Percentiles rank a stretch among this genome's conserved stretches.
Conservation (phyloP, 805 yeast species). For the Yamadazyma insecticola region DNA sequence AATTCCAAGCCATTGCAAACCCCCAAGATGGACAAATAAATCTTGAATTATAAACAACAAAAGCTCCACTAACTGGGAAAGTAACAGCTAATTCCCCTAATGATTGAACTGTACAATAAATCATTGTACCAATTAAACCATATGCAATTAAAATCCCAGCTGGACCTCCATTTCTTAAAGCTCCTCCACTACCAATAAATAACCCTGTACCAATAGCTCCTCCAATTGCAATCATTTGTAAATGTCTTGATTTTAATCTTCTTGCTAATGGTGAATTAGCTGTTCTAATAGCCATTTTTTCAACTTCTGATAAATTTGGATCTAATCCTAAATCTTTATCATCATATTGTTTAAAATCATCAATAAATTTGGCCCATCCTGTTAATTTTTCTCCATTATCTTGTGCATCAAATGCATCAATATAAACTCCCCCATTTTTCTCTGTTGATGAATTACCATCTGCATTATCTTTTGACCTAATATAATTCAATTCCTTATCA, state of each 20-base stretch:
- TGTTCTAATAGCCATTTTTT: constrained; percentile 35
- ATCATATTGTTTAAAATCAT: constrained; percentile 30
- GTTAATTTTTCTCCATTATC: constrained; percentile 15
- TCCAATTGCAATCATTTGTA: constrained; percentile 69
- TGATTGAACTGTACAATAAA: constrained; percentile 51
- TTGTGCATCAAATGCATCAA: constrained; percentile 21
- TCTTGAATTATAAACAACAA: constrained; percentile 55
- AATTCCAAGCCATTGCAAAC: constrained; percentile 56
- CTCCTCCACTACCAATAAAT: constrained; percentile 68
- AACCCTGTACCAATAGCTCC: constrained; percentile 88
- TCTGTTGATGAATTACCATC: constrained; percentile 28
- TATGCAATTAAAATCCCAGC: constrained; percentile 62
- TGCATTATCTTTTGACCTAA: constrained; percentile 32
- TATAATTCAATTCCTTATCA: constrained; percentile 37
- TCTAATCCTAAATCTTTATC: constrained; percentile 39
- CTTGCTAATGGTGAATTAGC: constrained; percentile 49
- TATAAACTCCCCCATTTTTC: constrained; percentile 34
- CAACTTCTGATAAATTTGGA: constrained; percentile 19
- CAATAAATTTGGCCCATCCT: constrained; percentile 20
- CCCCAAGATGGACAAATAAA: constrained; percentile 63
- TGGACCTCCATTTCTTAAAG: constrained; percentile 69
- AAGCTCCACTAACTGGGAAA: constrained; percentile 67
- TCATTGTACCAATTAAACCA: constrained; percentile 51
- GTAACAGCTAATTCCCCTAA: constrained; percentile 60
- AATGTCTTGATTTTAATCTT: constrained; percentile 58